Conservation (phyloP, 164 flowering plant species). For the Chimonanthus praecox region DNA sequence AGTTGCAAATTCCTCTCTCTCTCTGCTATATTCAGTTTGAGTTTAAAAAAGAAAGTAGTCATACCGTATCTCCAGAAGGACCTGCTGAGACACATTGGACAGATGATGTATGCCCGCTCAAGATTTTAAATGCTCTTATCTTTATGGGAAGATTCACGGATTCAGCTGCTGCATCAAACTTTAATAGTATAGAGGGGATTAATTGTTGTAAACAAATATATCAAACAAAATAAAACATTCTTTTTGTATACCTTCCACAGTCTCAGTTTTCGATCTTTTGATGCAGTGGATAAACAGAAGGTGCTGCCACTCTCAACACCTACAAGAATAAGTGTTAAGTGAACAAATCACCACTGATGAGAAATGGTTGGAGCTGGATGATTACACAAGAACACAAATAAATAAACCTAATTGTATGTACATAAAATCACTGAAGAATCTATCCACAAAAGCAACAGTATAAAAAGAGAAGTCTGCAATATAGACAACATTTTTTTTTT, state of each 20-base stretch:
- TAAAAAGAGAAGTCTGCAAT: neutral
- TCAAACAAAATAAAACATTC: neutral
- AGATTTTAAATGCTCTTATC: conserved; percentile 53
- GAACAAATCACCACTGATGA: neutral
- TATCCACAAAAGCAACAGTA: neutral
- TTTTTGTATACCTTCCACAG: conserved; percentile 74
- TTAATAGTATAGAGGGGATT: conserved; percentile 8
- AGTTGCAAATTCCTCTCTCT: neutral
- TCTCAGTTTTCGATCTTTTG: conserved; percentile 81
- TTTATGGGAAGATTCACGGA: conserved; percentile 24
- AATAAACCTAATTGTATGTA: neutral
- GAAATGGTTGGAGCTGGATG: neutral
- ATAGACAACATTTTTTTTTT: neutral
- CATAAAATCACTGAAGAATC: neutral
- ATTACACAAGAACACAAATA: neutral
- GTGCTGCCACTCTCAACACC: conserved; percentile 14
- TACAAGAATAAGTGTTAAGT: conserved; percentile 1
- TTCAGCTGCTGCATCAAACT: conserved; percentile 53
- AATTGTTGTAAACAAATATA: neutral
- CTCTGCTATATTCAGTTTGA: neutral
- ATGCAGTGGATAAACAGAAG: conserved; percentile 64
- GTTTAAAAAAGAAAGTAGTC: neutral
- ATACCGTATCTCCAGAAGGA: conserved; percentile 72
- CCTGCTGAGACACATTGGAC: conserved; percentile 70
- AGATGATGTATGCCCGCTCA: conserved; percentile 67